Conservation (phyloP, 768 basidiomycete genomes). For the Termitomyces sp. region DNA sequence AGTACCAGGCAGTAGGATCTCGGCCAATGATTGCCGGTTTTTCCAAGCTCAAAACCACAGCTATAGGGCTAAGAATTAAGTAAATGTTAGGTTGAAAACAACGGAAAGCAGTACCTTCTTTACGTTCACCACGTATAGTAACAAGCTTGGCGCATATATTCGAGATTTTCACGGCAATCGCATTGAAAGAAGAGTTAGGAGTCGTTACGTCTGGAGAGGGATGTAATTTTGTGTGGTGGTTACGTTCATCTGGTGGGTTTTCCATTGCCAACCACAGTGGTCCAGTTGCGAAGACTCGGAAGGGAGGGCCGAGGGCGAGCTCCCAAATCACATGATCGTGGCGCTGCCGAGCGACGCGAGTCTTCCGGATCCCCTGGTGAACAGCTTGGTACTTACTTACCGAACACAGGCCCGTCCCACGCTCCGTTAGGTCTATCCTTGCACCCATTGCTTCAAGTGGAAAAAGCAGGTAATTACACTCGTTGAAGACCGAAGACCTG, state of each 20-base stretch:
- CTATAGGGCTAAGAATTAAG: conserved; percentile 29
- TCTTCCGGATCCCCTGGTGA: too few relatives aligned
- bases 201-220: not conserved
- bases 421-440: too few relatives aligned
- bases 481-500: too few relatives aligned
- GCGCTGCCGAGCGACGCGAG: too few relatives aligned
- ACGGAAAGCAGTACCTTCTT: conserved; percentile 47
- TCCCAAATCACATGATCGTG: not conserved
- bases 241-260: not conserved
- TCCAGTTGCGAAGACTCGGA: not conserved
- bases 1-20: conserved; percentile 63
- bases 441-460: too few relatives aligned
- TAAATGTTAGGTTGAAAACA: not conserved
- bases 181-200: not conserved
- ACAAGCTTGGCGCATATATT: conserved; percentile 72
- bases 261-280: not conserved
- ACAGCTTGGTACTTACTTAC: too few relatives aligned
- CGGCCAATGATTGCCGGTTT: conserved; percentile 69
- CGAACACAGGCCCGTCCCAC: too few relatives aligned
- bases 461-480: too few relatives aligned
- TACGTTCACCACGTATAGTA: conserved; percentile 56
- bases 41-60: conserved; percentile 54
- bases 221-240: not conserved
- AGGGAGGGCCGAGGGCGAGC: too few relatives aligned
- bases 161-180: conserved; percentile 2